Base-by-base conservation (phyloP, 352 stramenopile genomes). In the Globisporangium abappressorium region DNA sequence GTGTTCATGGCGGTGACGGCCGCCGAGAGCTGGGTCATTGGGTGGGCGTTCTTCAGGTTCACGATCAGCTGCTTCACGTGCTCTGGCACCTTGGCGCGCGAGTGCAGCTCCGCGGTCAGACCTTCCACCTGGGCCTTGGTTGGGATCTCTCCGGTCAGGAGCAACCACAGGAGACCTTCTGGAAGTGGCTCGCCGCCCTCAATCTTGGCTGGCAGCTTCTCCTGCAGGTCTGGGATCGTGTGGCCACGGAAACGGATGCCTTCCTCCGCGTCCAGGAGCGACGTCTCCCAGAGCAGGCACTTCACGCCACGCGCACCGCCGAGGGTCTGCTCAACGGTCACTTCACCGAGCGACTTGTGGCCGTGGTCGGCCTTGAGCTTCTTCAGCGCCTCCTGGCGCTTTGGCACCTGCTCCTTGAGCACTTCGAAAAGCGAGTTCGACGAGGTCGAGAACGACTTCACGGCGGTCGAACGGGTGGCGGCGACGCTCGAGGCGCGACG, bases 241-340 rank as follows among this genome's bases (percentile, higher is more conserved):
- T 99, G 85, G 68, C 98, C 98, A 65, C 98, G 93, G 92, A 99
- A 99, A 60, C 98, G 94, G 84, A 99, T 99, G 68, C 98, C 98
- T 75, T 99, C 94, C 54, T 98, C 89, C 26, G 94, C 81, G 73
- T 98, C 94, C 43, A 98, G 84, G 62, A 98, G 82, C 65, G 92
- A 98, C 28, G 98, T 99, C 76, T 99, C 98, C 97, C 97, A 99
- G 66, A 99, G 77, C 82, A 99, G 98, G 73, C 94, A 99, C 85
- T 99, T 99, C 64, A 99, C 97, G 61, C 95, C 93, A 76, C 98
- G 93, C 20, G 96, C 97, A 57, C 97, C 97, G 67, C 98, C 97
- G 70, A 99, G 95, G 28, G 96, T 97, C 85, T 99, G 96, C 28
- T 99, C 95, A 34, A 99, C 96, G 14, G 95, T 98, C 9, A 98